These are phyloP conservation scores for Abelmoschus esculentus DNA, from an alignment of 345 rosid genomes.

Conservation along the genomic window DNA sequence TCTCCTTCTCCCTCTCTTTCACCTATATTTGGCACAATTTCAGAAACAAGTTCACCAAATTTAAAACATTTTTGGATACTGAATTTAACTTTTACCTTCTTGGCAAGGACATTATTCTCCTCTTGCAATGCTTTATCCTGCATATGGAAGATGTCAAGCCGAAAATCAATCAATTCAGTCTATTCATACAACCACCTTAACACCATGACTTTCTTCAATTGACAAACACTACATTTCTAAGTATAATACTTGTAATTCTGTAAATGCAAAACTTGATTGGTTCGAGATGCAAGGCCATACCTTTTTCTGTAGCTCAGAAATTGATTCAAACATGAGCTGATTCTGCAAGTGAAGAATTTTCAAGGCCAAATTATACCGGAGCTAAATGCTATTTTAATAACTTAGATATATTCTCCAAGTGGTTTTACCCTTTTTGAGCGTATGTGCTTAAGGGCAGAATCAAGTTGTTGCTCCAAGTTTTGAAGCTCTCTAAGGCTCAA, in stretches of 20 bases:
- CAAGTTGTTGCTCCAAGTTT: constrained; percentile 78
- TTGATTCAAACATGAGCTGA: constrained; percentile 60
- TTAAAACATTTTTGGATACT: not conserved
- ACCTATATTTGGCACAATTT: constrained; percentile 31
- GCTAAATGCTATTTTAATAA: constrained; percentile 22
- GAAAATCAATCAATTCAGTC: not conserved
- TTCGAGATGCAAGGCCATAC: constrained; percentile 19
- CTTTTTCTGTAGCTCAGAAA: constrained; percentile 79
- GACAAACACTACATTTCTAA: not conserved
- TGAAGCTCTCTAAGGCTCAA: constrained; percentile 45
- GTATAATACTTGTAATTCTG: not conserved
- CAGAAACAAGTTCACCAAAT: not conserved
- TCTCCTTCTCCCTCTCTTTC: constrained; percentile 39
- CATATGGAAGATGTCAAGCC: not conserved
- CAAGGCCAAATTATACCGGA: not conserved
- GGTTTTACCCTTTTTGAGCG: constrained; percentile 67
- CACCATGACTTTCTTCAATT: not conserved
- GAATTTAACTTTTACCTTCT: constrained; percentile 38
- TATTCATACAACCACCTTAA: not conserved
- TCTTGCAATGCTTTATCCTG: constrained; percentile 74
- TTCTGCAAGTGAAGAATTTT: constrained; percentile 6
- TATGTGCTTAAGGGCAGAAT: constrained; percentile 65
- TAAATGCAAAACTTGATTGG: not conserved
- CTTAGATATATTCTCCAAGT: constrained; percentile 21
- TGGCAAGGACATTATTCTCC: constrained; percentile 9